Evolutionary conservation across 2,329 filamentous ascomycete species (phyloP).

Genomic region (Cladosporium phlei): DNA sequence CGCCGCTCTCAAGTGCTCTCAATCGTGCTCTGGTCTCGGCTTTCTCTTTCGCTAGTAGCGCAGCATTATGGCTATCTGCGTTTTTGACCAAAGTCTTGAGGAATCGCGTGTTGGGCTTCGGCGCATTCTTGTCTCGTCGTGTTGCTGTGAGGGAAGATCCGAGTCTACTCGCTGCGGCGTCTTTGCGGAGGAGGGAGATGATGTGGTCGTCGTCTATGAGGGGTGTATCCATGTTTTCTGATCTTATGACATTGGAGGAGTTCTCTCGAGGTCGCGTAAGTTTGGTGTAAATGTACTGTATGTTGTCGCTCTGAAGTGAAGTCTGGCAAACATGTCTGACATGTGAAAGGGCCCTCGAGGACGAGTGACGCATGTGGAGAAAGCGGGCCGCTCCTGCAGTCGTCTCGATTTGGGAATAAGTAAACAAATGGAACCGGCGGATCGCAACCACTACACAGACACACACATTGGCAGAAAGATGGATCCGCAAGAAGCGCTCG

Average conservation of each 20-base stretch:
- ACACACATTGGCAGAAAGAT: conserved; percentile 2
- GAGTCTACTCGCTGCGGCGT: conserved; percentile 59
- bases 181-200: conserved; percentile 70
- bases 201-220: conserved; percentile 63
- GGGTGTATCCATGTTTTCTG: conserved; percentile 11
- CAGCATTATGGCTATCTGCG: conserved; percentile 83
- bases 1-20: conserved; percentile 45
- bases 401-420: neutral
- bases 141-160: conserved; percentile 5
- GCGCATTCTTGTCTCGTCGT: conserved; percentile 40
- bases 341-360: conserved; percentile 1
- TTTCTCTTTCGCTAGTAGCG: conserved; percentile 76
- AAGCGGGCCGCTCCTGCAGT: neutral
- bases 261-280: no score
- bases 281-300: no score
- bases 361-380: conserved; percentile 6
- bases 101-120: conserved; percentile 89
- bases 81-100: conserved; percentile 82
- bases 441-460: neutral
- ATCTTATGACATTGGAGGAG: no score
- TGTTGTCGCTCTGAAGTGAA: no score
- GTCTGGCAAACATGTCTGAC: no score
- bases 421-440: neutral
- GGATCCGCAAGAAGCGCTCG: conserved; percentile 19
- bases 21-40: conserved; percentile 71